Evolutionary conservation across 1,284 basidiomycete species (phyloP), one percentile per base, ranked within the genome.

Genomic region (Waitea zeae): DNA sequence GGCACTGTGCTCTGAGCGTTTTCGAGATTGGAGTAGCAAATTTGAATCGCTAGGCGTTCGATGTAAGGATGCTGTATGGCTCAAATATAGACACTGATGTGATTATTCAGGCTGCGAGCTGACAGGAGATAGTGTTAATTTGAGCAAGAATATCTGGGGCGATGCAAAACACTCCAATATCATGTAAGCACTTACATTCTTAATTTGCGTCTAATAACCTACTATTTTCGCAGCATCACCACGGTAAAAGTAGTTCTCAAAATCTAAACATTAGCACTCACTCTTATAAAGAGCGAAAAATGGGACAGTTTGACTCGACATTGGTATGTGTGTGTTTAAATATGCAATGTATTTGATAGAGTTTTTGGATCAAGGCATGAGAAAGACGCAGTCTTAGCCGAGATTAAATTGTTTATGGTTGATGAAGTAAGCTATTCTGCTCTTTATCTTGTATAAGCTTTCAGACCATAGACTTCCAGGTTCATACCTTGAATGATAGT

Each of bases 271-370:
- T n/a, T n/a, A n/a, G n/a, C n/a, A n/a, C n/a, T n/a, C n/a, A n/a
- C n/a, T n/a, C n/a, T n/a, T n/a, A n/a, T n/a, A n/a, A 41, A 92
- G 76, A 87, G 86, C 0, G 93, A 96, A 54, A 96, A 96, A 54
- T 90, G 86, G 81, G 90, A 95, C 44, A 82, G 83, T 29, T 56
- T 95, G 33, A 93, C 89, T 2, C 66, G 89, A 19, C 77, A 77
- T 47, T 83, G 81, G 80, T 75, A 42, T 36, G 52, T 42, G 14
- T 29, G 13, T 17, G 11, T 12, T 15, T 22, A 33, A 24, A 3
- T 31, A n/a, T n/a, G n/a, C n/a, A n/a, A n/a, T n/a, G n/a, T n/a
- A n/a, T n/a, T n/a, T 30, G 4, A 12, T 18, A 13, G 13, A 33
- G 30, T 24, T 13, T 12, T 17, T 34, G 24, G 3, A 33, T 31